Conservation (phyloP, 2,329 filamentous ascomycete genomes). For the Aspergillus aculeatinus region DNA sequence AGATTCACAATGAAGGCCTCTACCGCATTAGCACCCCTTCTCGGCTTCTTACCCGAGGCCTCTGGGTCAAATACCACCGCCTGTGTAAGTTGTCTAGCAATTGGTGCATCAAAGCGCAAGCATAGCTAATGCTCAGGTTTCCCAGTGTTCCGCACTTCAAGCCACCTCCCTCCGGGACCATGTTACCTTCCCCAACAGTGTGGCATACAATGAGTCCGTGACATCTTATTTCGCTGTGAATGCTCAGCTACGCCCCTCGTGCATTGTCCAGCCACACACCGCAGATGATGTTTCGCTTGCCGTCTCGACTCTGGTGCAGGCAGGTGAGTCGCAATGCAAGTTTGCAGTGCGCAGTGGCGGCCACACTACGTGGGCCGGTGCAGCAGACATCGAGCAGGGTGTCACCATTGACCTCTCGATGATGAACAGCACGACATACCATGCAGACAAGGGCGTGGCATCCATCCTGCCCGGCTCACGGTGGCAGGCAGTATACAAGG, state of each 20-base stretch:
- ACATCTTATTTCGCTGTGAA: slow-evolving; percentile 27
- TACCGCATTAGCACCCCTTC: slow-evolving; percentile 1
- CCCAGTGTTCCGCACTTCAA: slow-evolving; percentile 13
- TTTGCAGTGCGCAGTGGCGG: slow-evolving; percentile 46
- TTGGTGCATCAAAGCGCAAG: background rate
- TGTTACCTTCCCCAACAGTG: slow-evolving; percentile 18
- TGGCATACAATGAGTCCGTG: slow-evolving; percentile 21
- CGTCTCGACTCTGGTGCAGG: slow-evolving; percentile 17
- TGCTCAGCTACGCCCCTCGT: slow-evolving; percentile 22
- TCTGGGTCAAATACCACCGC: background rate
- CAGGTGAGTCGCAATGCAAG: slow-evolving; percentile 13
- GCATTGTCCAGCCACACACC: slow-evolving; percentile 26
- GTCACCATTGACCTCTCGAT: slow-evolving; percentile 44
- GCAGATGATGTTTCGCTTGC: slow-evolving; percentile 24
- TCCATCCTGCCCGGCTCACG: slow-evolving; percentile 20
- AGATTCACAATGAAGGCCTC: slow-evolving; percentile 3
- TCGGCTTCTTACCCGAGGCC: slow-evolving; percentile 2
- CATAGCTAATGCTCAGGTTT: no score
- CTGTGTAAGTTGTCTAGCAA: background rate
- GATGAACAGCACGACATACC: slow-evolving; percentile 22
- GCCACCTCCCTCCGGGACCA: slow-evolving; percentile 13
- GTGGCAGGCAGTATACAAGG: slow-evolving; percentile 22
- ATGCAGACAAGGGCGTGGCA: slow-evolving; percentile 13
- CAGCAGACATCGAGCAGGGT: slow-evolving; percentile 43
- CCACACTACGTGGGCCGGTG: slow-evolving; percentile 42